Evolutionary conservation across 768 basidiomycete species (phyloP).

Genomic region (Auriculariales sp.): DNA sequence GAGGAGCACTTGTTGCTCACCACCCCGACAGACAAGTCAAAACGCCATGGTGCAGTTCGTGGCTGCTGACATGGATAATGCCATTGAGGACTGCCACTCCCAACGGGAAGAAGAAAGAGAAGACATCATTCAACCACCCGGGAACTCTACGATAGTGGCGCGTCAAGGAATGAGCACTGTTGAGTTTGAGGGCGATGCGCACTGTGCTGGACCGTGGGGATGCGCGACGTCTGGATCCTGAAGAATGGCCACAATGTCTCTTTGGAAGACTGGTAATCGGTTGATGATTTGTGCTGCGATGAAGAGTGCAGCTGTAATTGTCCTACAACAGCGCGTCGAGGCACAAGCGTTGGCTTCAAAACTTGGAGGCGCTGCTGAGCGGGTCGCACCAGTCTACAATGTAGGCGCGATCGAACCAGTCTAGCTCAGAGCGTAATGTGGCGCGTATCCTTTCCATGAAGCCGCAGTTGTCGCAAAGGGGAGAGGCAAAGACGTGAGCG

Average conservation of each 20-base stretch:
- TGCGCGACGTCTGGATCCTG: conserved; percentile 40
- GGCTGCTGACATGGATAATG: conserved; percentile 26
- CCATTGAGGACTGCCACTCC: conserved; percentile 24
- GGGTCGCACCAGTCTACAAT: conserved; percentile 35
- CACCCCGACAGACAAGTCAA: conserved; percentile 31
- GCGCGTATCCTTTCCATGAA: too few species aligned
- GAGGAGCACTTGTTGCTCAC: conserved; percentile 19
- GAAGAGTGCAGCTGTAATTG: conserved; percentile 24
- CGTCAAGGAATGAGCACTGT: neutral
- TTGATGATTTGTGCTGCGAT: conserved; percentile 24
- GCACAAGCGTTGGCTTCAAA: neutral
- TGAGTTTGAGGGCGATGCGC: conserved; percentile 9
- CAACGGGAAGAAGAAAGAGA: conserved; percentile 35
- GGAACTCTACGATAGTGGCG: conserved; percentile 25
- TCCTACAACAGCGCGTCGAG: conserved; percentile 12
- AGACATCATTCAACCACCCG: conserved; percentile 28
- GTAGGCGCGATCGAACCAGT: conserved; percentile 27
- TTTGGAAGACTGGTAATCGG: conserved; percentile 6
- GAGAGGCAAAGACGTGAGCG: too few species aligned
- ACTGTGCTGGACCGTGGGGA: conserved; percentile 37
- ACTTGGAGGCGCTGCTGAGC: too few species aligned
- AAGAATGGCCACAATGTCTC: conserved; percentile 31
- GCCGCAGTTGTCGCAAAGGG: too few species aligned
- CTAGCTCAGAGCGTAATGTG: too few species aligned
- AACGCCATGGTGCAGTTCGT: conserved; percentile 43